Evolutionary conservation across 2,329 filamentous ascomycete species (phyloP), one percentile per base, ranked within the genome.

Genomic region (Colletotrichum lentis): DNA sequence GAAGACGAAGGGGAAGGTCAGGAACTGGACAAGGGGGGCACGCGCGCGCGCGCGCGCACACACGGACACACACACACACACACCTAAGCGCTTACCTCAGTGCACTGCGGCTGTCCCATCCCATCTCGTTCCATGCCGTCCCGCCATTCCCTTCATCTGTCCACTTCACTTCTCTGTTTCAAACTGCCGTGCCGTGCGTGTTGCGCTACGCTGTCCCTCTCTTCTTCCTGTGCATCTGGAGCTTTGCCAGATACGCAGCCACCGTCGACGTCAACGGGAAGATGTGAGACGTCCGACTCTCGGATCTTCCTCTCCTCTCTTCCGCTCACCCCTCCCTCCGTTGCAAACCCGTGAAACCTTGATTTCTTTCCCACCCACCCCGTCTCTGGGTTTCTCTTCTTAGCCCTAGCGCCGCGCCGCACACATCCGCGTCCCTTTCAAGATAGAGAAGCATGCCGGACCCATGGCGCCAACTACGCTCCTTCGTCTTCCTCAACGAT

Each of bases 401-500:
- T 47, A 22, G 16, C 50, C 62, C 41, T 22, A 18, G 41, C 67
- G 27, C 43, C 50, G 53, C 46, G 49, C 8, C 31, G 31, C 31
- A 35, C 31, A 35, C n/a, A 39, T 50, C 39, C 52, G 35, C 52
- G 37, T 52, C 53, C 50, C 22, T 46, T 20, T 24, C 18, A 53
- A 35, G 44, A 31, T 39, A 57, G 50, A 67, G 55, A 60, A 71
- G 63, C 68, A 83, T 85, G 80, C 77, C 77, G 70, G 72, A 72
- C 62, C 64, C 71, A 46, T 76, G 77, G 69, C 73, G 74, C 53
- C 76, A 75, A 70, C 71, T 77, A 55, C 67, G 73, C 63, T 74
- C 75, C 55, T 76, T 80, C 67, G 75, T 84, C 62, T 85, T 84
- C 76, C 75, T 82, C 67, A 82, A 79, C 73, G 83, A 87, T 71